Base-by-base conservation (phyloP, 805 yeast species). In the Suhomyces sp. region DNA sequence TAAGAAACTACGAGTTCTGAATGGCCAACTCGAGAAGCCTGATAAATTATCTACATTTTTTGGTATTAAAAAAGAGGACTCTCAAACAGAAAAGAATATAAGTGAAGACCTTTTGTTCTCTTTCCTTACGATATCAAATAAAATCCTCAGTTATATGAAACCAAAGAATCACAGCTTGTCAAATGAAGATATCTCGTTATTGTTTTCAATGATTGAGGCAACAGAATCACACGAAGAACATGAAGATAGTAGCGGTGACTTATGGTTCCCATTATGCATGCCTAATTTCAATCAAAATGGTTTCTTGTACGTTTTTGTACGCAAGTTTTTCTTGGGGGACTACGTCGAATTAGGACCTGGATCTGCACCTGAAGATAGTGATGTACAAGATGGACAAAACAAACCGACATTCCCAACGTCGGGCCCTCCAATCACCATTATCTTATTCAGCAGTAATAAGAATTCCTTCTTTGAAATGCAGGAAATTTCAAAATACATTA, bases 191-290 rank as follows among this genome's bases (percentile, higher is more conserved):
- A 63, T 93, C 12, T 85, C 83, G 32, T 65, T 86, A 6, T 59
- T 93, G 17, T 78, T 88, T 41, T 76, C 83, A 12, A 75, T 88
- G 61, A 76, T 91, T 2, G 77, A 76, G 48, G 77, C 78, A 0
- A 70, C 77, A 43, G 65, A 65, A 17, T 53, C 49, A 7, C 47
- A 46, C n/a, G 45, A 38, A 6, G 26, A 32, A 3, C 38, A 36
- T 18, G 36, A 31, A 6, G 38, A 35, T 48, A 42, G 74, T 46
- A 53, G 68, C 38, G 84, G 84, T 46, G 96, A 90, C 51, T 76
- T 88, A 39, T 93, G 98, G 98, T 76, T 86, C 9, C 98, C 98
- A 0, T 70, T 91, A 0, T 91, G 98, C 58, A 70, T 91, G 55
- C 96, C 98, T 0, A 79, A 84, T 47, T 91, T 91, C 65, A 91